Conservation (phyloP, 2,329 filamentous ascomycete species). For the Botryotinia globosa region DNA sequence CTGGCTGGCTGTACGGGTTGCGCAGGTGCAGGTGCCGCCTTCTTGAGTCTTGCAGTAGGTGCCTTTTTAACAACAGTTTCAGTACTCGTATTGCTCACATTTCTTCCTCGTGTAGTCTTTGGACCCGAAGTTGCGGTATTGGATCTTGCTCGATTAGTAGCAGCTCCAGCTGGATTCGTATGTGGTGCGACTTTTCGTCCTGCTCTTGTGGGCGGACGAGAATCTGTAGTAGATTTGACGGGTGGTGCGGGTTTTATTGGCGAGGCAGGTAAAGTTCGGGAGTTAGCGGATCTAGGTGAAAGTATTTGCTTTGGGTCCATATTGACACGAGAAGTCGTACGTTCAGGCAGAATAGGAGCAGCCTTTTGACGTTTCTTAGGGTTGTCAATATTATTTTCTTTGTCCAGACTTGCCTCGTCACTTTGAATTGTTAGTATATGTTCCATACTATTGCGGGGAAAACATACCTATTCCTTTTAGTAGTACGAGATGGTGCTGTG, state of each 20-base stretch:
- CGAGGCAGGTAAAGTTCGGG: constrained; percentile 46
- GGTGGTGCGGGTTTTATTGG: constrained; percentile 45
- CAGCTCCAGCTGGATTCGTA: constrained; percentile 22
- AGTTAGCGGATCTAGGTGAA: constrained; percentile 81
- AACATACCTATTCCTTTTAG: constrained; percentile 54
- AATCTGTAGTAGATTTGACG: constrained; percentile 52
- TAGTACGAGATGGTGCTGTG: constrained; percentile 36
- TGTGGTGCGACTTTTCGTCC: constrained; percentile 39
- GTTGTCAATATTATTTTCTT: constrained; percentile 70
- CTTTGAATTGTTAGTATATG: constrained; percentile 42
- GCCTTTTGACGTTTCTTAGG: constrained; percentile 62
- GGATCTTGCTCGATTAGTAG: constrained; percentile 31
- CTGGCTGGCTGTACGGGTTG: constrained; percentile 43
- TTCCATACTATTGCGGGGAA: background rate
- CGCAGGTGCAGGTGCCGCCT: constrained; percentile 50
- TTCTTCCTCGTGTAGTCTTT: constrained; percentile 53
- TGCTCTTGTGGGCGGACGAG: constrained; percentile 54
- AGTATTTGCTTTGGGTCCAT: constrained; percentile 60
- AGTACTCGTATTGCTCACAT: constrained; percentile 53
- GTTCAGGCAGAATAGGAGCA: constrained; percentile 37
- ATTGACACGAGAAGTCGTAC: constrained; percentile 44
- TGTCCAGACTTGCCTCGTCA: constrained; percentile 63
- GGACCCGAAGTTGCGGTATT: constrained; percentile 41
- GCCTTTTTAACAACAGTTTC: constrained; percentile 48
- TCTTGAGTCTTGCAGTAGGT: constrained; percentile 42